A percentile compares a stretch with the other conserved stretches of the same genome.
Evolutionary conservation across 352 stramenopile species (phyloP).

Genomic region (Pythium sp.): DNA sequence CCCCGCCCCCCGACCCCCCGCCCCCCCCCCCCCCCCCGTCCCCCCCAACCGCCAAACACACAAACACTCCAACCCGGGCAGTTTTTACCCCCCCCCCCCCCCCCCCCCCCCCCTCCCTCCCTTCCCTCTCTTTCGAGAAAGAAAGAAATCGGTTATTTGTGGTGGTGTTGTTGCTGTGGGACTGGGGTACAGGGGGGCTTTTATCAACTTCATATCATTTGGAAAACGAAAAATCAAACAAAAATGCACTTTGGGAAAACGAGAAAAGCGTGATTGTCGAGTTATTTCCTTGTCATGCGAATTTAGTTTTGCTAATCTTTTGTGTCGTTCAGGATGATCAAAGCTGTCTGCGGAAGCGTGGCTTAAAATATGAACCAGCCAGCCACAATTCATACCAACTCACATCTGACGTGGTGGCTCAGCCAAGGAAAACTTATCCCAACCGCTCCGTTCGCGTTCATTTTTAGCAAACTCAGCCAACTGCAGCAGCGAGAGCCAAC

Average conservation of each 20-base stretch:
- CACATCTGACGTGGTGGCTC: background rate
- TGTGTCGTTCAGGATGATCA: background rate
- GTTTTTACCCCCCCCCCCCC: too few relatives aligned
- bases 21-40: too few relatives aligned
- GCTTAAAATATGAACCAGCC: background rate
- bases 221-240: background rate
- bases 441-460: conserved; percentile 8
- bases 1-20: too few relatives aligned
- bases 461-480: background rate
- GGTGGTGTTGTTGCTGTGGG: background rate
- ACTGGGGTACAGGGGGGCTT: background rate
- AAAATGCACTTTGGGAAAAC: background rate
- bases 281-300: background rate
- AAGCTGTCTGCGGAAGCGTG: background rate
- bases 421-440: conserved; percentile 6
- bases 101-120: too few relatives aligned
- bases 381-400: background rate
- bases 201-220: background rate
- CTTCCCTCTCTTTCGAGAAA: background rate
- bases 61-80: too few relatives aligned
- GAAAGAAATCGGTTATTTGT: background rate
- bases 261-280: background rate
- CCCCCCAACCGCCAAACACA: too few relatives aligned
- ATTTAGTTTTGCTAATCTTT: background rate
- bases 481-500: background rate